phyloP scores from a whole-genome alignment of 2,329 filamentous ascomycete species.

The Colletotrichum lindemuthianum region DNA sequence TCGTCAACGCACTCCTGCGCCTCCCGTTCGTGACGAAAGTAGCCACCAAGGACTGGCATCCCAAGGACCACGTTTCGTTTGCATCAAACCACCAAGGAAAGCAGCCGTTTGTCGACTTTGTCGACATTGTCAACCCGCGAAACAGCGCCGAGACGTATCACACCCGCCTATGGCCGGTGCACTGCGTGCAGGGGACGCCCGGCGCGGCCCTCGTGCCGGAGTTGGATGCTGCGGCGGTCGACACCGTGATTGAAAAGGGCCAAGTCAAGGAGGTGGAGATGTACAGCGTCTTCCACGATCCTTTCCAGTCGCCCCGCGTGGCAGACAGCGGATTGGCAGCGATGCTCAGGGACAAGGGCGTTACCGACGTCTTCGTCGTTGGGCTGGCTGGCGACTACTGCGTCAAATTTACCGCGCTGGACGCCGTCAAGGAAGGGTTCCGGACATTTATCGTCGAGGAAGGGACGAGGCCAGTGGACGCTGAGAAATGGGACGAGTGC shows the following conservation, averaged over 20 bases:
- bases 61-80: slow-evolving; percentile 85
- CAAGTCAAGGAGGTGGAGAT: slow-evolving; percentile 81
- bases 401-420: slow-evolving; percentile 82
- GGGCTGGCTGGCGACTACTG: slow-evolving; percentile 92
- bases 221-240: slow-evolving; percentile 68
- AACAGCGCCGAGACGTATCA: slow-evolving; percentile 71
- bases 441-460: slow-evolving; percentile 80
- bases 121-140: slow-evolving; percentile 73
- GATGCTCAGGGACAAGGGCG: slow-evolving; percentile 62
- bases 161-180: slow-evolving; percentile 85
- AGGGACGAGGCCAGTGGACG: slow-evolving; percentile 78
- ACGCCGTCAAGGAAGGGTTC: slow-evolving; percentile 82
- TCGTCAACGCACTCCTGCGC: slow-evolving; percentile 79
- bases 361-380: slow-evolving; percentile 86
- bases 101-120: slow-evolving; percentile 72
- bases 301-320: slow-evolving; percentile 71
- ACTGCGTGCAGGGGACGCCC: slow-evolving; percentile 81
- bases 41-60: slow-evolving; percentile 95
- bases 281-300: slow-evolving; percentile 91
- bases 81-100: slow-evolving; percentile 79
- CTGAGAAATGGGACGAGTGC: slow-evolving; percentile 64
- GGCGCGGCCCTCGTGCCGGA: slow-evolving; percentile 81
- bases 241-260: slow-evolving; percentile 82
- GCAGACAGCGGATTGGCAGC: slow-evolving; percentile 71
- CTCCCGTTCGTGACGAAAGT: slow-evolving; percentile 79